Base-by-base conservation (phyloP, 1,284 basidiomycete genomes). In the Microbotryum silenes-acaulis region DNA sequence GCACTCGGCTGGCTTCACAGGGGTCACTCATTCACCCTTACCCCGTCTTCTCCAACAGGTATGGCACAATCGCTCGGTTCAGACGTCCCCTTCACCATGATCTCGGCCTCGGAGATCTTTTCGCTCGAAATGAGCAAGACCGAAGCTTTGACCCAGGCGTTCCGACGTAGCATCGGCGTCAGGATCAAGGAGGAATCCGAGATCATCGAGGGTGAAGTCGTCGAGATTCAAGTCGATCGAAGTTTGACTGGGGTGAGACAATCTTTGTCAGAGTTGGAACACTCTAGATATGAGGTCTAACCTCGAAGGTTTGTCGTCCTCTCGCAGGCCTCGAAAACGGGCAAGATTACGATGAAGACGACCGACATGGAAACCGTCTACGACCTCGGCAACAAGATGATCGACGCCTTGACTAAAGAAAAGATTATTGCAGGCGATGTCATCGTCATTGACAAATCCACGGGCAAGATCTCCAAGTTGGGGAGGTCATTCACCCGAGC, bases 331-430 rank as follows among this genome's bases (percentile, higher is more conserved):
- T 97, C 93, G 18, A 98, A 97, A 79, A 97, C 94, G 1, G 94
- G 96, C 8, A 94, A 97, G 75, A 78, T 98, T 63, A 97, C 94
- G 0, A 88, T 98, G 73, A 98, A 98, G 78, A 97, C 92, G 12
- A 97, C 93, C 6, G 94, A 98, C 76, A 98, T 98, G 94, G 94
- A 98, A 79, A 98, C 94, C 18, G 90, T 98, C 49, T 98, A 98
- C 75, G 96, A 98, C 77, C 82, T 98, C 21, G 96, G 96, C 10
- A 92, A 87, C 62, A 98, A 98, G 81, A 98, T 98, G 96, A 97
- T 98, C 64, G 94, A 98, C 72, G 86, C 92, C 9, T 77, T 98
- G 48, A 88, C 91, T 55, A 96, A 94, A 77, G 93, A 98, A 79
- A 98, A 97, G 74, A 89, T 98, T 18, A 82, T 92, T 4, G 94